Evolutionary conservation across 371 early-diverging fungal genomes (phyloP), one percentile per base, ranked within the genome.

Genomic region (Lichtheimia ramosa): DNA sequence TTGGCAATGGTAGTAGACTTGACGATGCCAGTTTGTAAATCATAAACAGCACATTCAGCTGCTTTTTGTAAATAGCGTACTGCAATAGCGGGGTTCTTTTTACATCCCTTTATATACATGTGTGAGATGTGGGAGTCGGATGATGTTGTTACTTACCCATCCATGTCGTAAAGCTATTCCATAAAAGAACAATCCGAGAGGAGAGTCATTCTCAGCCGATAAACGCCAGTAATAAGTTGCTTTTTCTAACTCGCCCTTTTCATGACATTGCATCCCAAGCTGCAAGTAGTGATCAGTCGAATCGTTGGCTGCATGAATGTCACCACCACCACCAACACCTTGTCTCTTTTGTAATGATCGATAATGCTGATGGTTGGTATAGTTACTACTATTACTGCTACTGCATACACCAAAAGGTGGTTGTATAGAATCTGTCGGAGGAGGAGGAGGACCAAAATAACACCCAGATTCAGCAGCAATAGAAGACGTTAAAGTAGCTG

Each of bases 121-220:
- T 21, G 18, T 10, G 49, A 27, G 21, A 18, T 41, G 20, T 10
- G 48, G 15, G 42, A n/a, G 23, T 43, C 15, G 46, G 13, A 41
- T 46, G 46, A 16, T n/a, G 56, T 16, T 23, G 16, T 48, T 16
- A 56, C 51, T 39, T 72, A 75, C 86, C 91, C 95, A 95, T 16
- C 96, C 96, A 66, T 96, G 96, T 8, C 96, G 85, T 20, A 95
- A 73, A 27, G 91, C 88, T 59, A 96, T 82, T 16, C 94, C 96
- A 65, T 90, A 95, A 64, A 96, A 87, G 63, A 95, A 85, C 75
- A 95, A 75, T 2, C 94, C 96, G 0, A 92, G 72, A 3, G 93
- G 89, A 61, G 85, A 85, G 4, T 89, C 86, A 42, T 78, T 56
- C 43, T 91, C 84, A 13, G 95, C 94, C 0, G 94, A 88, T 41